Conservation (phyloP, 805 yeast genomes). For the Myxozyma mucilagina region DNA sequence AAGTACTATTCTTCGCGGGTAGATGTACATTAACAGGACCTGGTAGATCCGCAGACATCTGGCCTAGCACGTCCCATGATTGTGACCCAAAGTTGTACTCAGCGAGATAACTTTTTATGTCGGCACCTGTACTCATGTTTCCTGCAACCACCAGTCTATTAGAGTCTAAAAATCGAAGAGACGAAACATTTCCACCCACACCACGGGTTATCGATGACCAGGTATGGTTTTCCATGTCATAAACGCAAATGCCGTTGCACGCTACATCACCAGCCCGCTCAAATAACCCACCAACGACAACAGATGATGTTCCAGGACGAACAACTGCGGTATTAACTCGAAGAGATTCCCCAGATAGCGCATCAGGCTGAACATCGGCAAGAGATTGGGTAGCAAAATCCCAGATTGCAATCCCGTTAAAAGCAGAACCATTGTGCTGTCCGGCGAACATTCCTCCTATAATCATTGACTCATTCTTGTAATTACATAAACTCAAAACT, state of each 20-base stretch:
- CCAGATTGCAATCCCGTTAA: slow-evolving; percentile 55
- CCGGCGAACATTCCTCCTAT: slow-evolving; percentile 42
- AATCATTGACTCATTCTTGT: slow-evolving; percentile 32
- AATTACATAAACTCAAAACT: slow-evolving; percentile 35
- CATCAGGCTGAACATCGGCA: slow-evolving; percentile 52
- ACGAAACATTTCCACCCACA: slow-evolving; percentile 55
- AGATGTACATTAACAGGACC: slow-evolving; percentile 37
- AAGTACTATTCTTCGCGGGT: slow-evolving; percentile 42
- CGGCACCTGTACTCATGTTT: slow-evolving; percentile 47
- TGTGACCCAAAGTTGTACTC: slow-evolving; percentile 47
- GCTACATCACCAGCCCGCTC: slow-evolving; percentile 54
- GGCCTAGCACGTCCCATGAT: slow-evolving; percentile 33
- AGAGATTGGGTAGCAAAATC: slow-evolving; percentile 48
- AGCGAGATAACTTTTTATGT: slow-evolving; percentile 15
- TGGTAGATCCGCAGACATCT: slow-evolving; percentile 31
- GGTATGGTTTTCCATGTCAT: slow-evolving; percentile 52
- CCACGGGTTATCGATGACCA: slow-evolving; percentile 52
- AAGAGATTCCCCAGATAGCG: slow-evolving; percentile 42
- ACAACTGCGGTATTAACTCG: slow-evolving; percentile 47
- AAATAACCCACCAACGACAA: slow-evolving; percentile 77
- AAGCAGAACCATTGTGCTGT: slow-evolving; percentile 24
- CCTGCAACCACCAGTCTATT: slow-evolving; percentile 54
- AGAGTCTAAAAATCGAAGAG: slow-evolving; percentile 51
- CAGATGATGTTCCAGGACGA: slow-evolving; percentile 44
- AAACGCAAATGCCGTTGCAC: slow-evolving; percentile 69